Conservation (phyloP, 176 grass and related monocot species). For the Avena sativa region DNA sequence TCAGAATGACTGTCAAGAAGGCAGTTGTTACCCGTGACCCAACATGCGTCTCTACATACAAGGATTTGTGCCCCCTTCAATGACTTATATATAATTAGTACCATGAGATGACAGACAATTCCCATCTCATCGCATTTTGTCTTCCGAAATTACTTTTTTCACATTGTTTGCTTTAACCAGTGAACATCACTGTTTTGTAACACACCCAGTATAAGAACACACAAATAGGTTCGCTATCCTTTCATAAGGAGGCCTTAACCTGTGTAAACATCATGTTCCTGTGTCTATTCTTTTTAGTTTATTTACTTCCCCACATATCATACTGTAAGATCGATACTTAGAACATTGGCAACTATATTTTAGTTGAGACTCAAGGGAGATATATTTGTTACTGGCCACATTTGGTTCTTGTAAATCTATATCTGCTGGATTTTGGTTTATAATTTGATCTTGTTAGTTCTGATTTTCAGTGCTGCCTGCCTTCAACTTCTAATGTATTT, state of each 20-base stretch:
- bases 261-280: background rate
- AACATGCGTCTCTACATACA: background rate
- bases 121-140: background rate
- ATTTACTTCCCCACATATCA: background rate
- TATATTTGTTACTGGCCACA: background rate
- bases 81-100: constrained; percentile 16
- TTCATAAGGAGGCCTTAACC: background rate
- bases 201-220: background rate
- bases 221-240: background rate
- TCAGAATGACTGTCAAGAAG: background rate
- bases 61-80: background rate
- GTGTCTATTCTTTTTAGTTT: constrained; percentile 2
- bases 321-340: background rate
- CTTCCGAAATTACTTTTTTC: background rate
- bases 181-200: background rate
- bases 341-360: background rate
- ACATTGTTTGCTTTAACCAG: background rate
- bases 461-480: too few relatives aligned
- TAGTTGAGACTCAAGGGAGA: background rate
- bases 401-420: constrained; percentile 6
- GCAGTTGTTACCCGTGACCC: background rate
- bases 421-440: background rate
- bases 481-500: constrained; percentile 15
- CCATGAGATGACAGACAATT: background rate
- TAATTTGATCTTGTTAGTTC: background rate